A percentile compares a stretch with the other conserved stretches of the same genome.
Conservation (phyloP, 2,329 filamentous ascomycete species). For the Ascochyta koolunga region DNA sequence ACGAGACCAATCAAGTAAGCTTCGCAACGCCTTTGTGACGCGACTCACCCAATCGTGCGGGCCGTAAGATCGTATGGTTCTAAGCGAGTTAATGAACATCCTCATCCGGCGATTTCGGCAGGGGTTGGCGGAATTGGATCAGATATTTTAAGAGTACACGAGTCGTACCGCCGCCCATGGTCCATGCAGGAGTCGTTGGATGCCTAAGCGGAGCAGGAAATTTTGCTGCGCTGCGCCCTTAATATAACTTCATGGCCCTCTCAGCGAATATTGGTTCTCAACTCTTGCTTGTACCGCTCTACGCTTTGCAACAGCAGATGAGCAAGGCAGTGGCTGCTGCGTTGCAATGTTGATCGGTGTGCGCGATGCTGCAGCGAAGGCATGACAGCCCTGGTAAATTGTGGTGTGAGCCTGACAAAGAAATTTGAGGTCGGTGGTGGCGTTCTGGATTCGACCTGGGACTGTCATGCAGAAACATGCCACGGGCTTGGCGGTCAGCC, state of each 20-base stretch:
- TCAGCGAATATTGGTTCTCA: not conserved
- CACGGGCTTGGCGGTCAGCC: slow-evolving; percentile 4
- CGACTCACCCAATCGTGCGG: slow-evolving; percentile 3
- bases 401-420: not conserved
- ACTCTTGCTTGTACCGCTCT: slow-evolving; percentile 1
- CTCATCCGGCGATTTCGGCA: slow-evolving; percentile 4
- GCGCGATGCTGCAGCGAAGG: not conserved
- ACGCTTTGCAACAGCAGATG: not conserved
- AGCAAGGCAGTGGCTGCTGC: not conserved
- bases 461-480: slow-evolving; percentile 1
- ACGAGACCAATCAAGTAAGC: slow-evolving; percentile 12
- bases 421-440: slow-evolving; percentile 15
- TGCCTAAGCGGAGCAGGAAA: slow-evolving; percentile 15
- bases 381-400: not conserved
- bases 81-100: slow-evolving; percentile 9
- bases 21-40: slow-evolving; percentile 11
- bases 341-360: not conserved
- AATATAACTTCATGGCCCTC: slow-evolving; percentile 7
- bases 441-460: slow-evolving; percentile 3
- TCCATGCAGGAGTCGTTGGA: slow-evolving; percentile 8
- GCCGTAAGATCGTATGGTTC: not conserved
- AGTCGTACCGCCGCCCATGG: slow-evolving; percentile 1
- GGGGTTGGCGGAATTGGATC: slow-evolving; percentile 11
- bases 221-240: slow-evolving; percentile 12
- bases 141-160: slow-evolving; percentile 12